Evolutionary conservation across 345 rosid genomes (phyloP), one percentile per base, ranked within the genome.

Genomic region (Psidium friedrichsthalianum): DNA sequence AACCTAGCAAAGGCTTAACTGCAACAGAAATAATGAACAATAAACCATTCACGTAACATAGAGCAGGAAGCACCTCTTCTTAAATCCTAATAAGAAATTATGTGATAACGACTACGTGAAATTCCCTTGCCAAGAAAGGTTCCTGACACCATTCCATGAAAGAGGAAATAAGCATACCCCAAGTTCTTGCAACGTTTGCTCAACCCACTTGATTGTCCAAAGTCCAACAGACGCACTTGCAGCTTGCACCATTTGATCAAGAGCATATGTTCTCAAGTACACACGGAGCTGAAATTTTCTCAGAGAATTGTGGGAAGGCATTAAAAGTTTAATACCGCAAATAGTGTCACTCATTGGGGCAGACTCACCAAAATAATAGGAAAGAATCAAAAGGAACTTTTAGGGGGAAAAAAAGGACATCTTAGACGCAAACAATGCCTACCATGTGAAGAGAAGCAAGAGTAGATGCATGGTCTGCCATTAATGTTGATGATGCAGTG

Each of bases 171-270:
- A 82, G 91, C 96, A 87, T 88, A 97, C 99, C 96, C 96, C 96
- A 85, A 96, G 96, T 86, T 96, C 99, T 91, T 93, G 99, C 80
- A 97, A 92, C 42, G 95, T 92, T 89, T 94, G 98, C 91, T 95
- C 99, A 83, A 97, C 95, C 85, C 94, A 93, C 90, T 96, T 96
- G 91, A 97, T 95, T 6, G 99, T 96, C 85, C 95, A 88, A 89
- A 95, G 94, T 83, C 98, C 99, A 85, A 96, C 98, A 89, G 98
- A 91, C 4, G 99, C 93, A 91, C 95, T 96, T 69, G 98, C 95
- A 89, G 96, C 95, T 94, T 95, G 98, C 88, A 97, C 97, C 97
- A 95, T 96, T 94, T 97, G 99, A 89, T 97, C 99, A 87, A 97
- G 97, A 51, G 91, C 99, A 89, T 95, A 96, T 42, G 98, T 94